Base-by-base conservation (phyloP, 1,284 basidiomycete species). In the Cyathus olla region DNA sequence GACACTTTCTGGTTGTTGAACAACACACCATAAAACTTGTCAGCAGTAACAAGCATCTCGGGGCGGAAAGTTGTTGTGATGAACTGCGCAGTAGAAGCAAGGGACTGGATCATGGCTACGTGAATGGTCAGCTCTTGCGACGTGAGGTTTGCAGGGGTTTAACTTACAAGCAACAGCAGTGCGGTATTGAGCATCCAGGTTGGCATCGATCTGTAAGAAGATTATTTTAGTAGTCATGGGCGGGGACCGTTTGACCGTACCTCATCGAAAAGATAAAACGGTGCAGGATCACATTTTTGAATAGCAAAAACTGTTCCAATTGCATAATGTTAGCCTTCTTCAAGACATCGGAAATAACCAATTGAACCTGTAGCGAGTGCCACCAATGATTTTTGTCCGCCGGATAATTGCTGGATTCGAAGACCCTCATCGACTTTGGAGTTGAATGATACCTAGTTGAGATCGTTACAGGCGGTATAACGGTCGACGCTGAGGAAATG, bases 251-350 rank as follows among this genome's bases (percentile, higher is more conserved):
- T n/a, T n/a, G n/a, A n/a, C n/a, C n/a, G n/a, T 13, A 91, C 92
- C 85, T 99, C 98, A 76, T 99, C 98, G 74, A 99, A 99, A n/a
- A 99, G 86, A 79, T 99, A 99, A 83, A 99, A 99, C 1, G 98
- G 98, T 1, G 98, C 98, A 1, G 98, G 98, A 73, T 99, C 98
- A 76, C 97, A 99, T 79, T 98, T 98, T 77, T 99, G 98, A 69
- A 99, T 99, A 9, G 97, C 96, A 73, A 99, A 99, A 21, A 99
- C 97, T 93, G 68, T 35, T 35, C 6, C 31, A 44, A 47, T 11
- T 22, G 22, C 5, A 29, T 39, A n/a, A 49, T 44, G n/a, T 40
- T 6, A 27, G 24, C 15, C 11, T 26, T 26, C 26, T 4, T 29
- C 52, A 24, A 37, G 29, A 53, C 47, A 22, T 6, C 9, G 17